These are phyloP conservation scores for Lodderomyces orthopsilosis DNA, from an alignment of 1,139 yeast genomes.

Conservation along the genomic window DNA sequence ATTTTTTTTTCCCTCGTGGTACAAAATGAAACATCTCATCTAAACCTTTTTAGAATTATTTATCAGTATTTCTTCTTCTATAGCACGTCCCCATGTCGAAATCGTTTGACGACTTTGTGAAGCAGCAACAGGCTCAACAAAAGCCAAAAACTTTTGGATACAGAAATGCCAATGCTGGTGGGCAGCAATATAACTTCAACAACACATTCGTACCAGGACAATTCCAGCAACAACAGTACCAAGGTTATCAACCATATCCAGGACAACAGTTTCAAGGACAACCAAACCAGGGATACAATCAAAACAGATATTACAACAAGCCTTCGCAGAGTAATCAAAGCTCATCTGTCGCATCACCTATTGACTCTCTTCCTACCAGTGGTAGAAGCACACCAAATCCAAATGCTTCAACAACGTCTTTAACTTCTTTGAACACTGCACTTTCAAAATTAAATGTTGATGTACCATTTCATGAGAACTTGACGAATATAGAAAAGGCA, in stretches of 20 bases:
- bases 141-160: constrained; percentile 25
- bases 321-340: constrained; percentile 6
- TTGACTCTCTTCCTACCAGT: constrained; percentile 38
- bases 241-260: constrained; percentile 8
- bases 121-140: constrained; percentile 24
- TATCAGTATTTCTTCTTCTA: background rate
- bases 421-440: constrained; percentile 68
- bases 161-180: constrained; percentile 14
- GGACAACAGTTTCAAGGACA: constrained; percentile 9
- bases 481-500: constrained; percentile 56
- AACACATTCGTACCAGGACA: constrained; percentile 7
- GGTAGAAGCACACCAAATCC: constrained; percentile 41
- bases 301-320: constrained; percentile 10
- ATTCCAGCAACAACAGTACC: constrained; percentile 8
- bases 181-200: constrained; percentile 13
- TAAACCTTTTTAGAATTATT: no score
- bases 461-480: constrained; percentile 65
- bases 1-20: constrained; percentile 4
- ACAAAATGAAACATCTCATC: background rate
- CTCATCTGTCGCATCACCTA: constrained; percentile 24
- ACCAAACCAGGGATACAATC: constrained; percentile 14
- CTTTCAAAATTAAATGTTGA: constrained; percentile 57
- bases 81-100: constrained; percentile 19
- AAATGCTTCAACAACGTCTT: constrained; percentile 60
- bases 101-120: constrained; percentile 29